Evolutionary conservation across 495 filamentous ascomycete genomes (phyloP).

Genomic region (Trichoderma erinaceum): DNA sequence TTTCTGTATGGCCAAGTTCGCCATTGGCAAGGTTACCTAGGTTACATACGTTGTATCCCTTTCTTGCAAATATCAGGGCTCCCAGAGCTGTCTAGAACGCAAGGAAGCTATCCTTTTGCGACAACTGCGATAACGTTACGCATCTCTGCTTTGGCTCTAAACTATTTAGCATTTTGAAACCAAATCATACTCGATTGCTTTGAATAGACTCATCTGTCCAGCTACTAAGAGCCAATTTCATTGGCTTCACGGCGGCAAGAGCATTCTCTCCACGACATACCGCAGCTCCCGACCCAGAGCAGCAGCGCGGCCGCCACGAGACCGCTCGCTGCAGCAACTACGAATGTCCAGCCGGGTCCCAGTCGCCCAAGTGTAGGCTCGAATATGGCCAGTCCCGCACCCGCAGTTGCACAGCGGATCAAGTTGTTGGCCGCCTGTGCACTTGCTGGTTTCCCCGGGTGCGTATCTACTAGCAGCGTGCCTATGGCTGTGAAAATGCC

Average conservation of each 20-base stretch:
- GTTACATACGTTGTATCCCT: too few relatives aligned
- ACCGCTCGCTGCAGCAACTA: neutral
- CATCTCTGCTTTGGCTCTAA: too few relatives aligned
- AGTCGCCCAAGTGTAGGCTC: neutral
- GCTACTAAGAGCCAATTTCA: neutral
- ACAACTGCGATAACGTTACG: too few relatives aligned
- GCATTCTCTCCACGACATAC: neutral
- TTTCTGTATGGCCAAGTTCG: too few relatives aligned
- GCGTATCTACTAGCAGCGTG: constrained; percentile 18
- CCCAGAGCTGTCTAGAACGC: too few relatives aligned
- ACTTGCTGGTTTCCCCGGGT: constrained; percentile 12
- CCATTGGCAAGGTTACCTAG: too few relatives aligned
- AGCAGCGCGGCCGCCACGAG: neutral
- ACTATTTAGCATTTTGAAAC: neutral
- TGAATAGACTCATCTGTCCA: neutral
- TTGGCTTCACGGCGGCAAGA: neutral
- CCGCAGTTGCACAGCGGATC: neutral
- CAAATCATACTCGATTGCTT: neutral
- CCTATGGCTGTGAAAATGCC: constrained; percentile 14
- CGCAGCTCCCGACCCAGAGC: neutral
- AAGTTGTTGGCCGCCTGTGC: neutral
- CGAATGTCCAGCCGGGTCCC: neutral
- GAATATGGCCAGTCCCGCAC: neutral
- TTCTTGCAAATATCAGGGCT: too few relatives aligned
- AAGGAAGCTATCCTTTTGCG: too few relatives aligned